phyloP scores from a whole-genome alignment of 305 asterid species.

The Solanum aculeatissimum region DNA sequence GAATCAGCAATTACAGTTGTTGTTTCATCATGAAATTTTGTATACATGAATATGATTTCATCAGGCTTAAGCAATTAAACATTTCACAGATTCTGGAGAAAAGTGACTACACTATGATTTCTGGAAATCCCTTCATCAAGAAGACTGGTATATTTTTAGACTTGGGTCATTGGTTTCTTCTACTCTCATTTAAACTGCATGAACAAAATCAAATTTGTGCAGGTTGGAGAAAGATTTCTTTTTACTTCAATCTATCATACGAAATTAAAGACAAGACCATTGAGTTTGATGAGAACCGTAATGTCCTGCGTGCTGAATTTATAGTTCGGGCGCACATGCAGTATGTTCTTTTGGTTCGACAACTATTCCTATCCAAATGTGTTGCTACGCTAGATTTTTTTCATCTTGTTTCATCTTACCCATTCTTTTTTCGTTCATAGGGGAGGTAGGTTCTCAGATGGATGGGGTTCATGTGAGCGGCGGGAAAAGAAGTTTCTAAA shows the following conservation, averaged over 20 bases:
- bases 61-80: neutral
- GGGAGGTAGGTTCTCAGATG: constrained; percentile 95
- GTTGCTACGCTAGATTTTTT: neutral
- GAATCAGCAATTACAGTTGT: neutral
- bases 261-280: constrained; percentile 94
- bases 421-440: constrained; percentile 20
- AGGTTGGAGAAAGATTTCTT: constrained; percentile 99
- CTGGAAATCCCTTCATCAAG: constrained; percentile 66
- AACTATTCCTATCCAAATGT: neutral
- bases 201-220: neutral
- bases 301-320: constrained; percentile 92
- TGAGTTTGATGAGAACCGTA: constrained; percentile 77
- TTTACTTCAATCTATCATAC: constrained; percentile 90
- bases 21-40: neutral
- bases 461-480: constrained; percentile 98
- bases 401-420: neutral
- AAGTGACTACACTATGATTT: constrained; percentile 65
- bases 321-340: constrained; percentile 86
- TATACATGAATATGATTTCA: neutral
- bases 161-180: neutral
- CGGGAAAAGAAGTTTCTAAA: constrained; percentile 80
- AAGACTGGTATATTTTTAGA: constrained; percentile 48
- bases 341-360: constrained; percentile 32
- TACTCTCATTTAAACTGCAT: neutral
- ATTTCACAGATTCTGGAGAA: constrained; percentile 78